A percentile compares a stretch with the other conserved stretches of the same genome.
These are phyloP conservation scores for Camelina sativa DNA, from an alignment of 345 rosid genomes.

Conservation along the genomic window DNA sequence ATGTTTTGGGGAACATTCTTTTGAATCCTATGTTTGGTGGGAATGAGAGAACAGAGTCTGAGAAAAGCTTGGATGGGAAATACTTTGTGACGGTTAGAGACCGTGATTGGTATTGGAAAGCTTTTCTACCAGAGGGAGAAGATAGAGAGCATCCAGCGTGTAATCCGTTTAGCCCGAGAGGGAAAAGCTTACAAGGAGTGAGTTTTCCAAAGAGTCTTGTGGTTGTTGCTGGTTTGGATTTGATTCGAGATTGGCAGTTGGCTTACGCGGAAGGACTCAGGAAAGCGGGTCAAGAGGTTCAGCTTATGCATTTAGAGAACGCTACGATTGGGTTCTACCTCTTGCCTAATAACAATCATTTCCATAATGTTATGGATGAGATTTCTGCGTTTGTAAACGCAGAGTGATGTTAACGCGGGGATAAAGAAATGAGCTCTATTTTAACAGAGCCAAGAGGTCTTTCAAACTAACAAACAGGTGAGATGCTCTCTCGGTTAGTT, in stretches of 20 bases:
- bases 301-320: slow-evolving; percentile 64
- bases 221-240: slow-evolving; percentile 90
- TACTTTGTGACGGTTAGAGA: slow-evolving; percentile 76
- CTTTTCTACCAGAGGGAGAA: slow-evolving; percentile 78
- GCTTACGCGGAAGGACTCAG: slow-evolving; percentile 73
- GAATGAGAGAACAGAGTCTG: slow-evolving; percentile 78
- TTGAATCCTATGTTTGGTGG: slow-evolving; percentile 96
- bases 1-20: slow-evolving; percentile 70
- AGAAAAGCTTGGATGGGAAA: slow-evolving; percentile 75
- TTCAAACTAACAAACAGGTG: slow-evolving; percentile 42
- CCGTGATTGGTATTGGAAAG: slow-evolving; percentile 95
- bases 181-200: slow-evolving; percentile 56
- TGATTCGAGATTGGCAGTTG: slow-evolving; percentile 83
- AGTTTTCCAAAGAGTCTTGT: slow-evolving; percentile 81
- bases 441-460: slow-evolving; percentile 28
- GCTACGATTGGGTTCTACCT: slow-evolving; percentile 93
- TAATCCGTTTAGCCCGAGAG: slow-evolving; percentile 80
- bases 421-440: slow-evolving; percentile 4
- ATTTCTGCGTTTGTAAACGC: slow-evolving; percentile 65
- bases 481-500: slow-evolving; percentile 24
- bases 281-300: slow-evolving; percentile 72
- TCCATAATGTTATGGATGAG: slow-evolving; percentile 79
- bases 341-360: slow-evolving; percentile 77
- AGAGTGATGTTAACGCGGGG: neutral
- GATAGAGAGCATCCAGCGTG: slow-evolving; percentile 92